Evolutionary conservation across 2,329 filamentous ascomycete genomes (phyloP).

Genomic region (Cadophora gregata): DNA sequence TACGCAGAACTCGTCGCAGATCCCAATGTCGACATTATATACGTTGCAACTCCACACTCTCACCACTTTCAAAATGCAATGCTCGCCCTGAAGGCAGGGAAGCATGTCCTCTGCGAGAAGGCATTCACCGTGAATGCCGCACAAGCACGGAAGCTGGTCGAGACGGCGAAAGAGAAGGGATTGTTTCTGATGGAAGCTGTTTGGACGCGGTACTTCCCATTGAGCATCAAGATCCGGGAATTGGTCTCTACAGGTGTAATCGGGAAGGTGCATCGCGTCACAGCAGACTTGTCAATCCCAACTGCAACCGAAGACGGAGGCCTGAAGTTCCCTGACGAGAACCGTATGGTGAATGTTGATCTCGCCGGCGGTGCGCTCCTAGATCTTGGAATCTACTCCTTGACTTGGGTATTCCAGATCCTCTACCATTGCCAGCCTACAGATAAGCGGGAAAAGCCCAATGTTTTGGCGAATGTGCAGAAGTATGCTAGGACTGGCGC

Average conservation of each 20-base stretch:
- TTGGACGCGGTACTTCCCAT: slow-evolving; percentile 74
- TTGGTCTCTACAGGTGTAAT: slow-evolving; percentile 47
- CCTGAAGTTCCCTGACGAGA: slow-evolving; percentile 48
- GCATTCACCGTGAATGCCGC: slow-evolving; percentile 73
- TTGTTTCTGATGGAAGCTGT: slow-evolving; percentile 70
- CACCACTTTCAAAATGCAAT: slow-evolving; percentile 76
- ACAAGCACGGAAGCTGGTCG: slow-evolving; percentile 63
- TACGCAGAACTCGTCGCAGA: slow-evolving; percentile 71
- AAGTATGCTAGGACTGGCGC: slow-evolving; percentile 65
- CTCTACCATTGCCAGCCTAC: slow-evolving; percentile 69
- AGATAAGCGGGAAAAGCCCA: slow-evolving; percentile 52
- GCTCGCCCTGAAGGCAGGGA: slow-evolving; percentile 68
- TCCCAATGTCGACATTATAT: slow-evolving; percentile 69
- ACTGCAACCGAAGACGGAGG: slow-evolving; percentile 58
- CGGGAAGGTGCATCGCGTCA: slow-evolving; percentile 52
- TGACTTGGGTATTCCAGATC: slow-evolving; percentile 75
- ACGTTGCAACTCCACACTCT: slow-evolving; percentile 74
- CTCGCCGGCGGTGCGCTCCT: slow-evolving; percentile 71
- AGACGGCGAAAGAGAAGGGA: slow-evolving; percentile 65
- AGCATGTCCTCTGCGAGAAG: slow-evolving; percentile 75
- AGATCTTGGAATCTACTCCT: slow-evolving; percentile 72
- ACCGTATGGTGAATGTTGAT: slow-evolving; percentile 73
- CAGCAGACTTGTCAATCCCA: slow-evolving; percentile 51
- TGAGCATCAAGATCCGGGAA: slow-evolving; percentile 64
- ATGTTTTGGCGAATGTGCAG: slow-evolving; percentile 60